Evolutionary conservation across 176 grass and related monocot species (phyloP).

Genomic region (Triticum timopheevii): DNA sequence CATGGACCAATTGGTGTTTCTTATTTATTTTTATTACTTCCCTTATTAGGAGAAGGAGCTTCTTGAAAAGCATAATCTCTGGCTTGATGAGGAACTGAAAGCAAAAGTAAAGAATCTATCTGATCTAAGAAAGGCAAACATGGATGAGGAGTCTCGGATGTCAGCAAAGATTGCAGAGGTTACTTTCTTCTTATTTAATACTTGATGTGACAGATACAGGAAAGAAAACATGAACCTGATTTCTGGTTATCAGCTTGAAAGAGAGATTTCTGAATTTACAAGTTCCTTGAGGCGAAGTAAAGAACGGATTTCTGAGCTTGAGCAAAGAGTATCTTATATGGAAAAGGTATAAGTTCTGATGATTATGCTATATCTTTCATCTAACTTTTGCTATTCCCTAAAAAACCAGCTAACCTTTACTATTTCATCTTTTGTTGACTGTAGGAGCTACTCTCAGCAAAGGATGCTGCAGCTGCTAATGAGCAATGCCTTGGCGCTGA

Average conservation of each 20-base stretch:
- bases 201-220: not conserved
- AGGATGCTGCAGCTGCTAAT: constrained; percentile 70
- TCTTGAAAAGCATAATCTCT: constrained; percentile 77
- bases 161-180: constrained; percentile 75
- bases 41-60: constrained; percentile 84
- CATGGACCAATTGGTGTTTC: not conserved
- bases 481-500: constrained; percentile 69
- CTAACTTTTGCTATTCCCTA: constrained; percentile 34
- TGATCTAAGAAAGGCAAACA: constrained; percentile 68
- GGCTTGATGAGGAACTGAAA: constrained; percentile 84
- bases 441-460: constrained; percentile 76
- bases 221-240: constrained; percentile 4
- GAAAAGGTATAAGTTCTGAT: constrained; percentile 67
- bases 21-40: constrained; percentile 19
- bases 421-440: constrained; percentile 41
- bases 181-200: constrained; percentile 30
- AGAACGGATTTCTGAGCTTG: constrained; percentile 62
- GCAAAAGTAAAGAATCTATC: constrained; percentile 61
- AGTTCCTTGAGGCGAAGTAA: constrained; percentile 69
- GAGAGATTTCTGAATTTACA: constrained; percentile 71
- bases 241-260: constrained; percentile 72
- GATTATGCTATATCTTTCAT: not conserved
- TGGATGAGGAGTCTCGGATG: constrained; percentile 82
- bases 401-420: constrained; percentile 12
- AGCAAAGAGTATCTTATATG: constrained; percentile 70